Evolutionary conservation across 192 early-diverging fungal species (phyloP).

Genomic region (Entrophospora sp.): DNA sequence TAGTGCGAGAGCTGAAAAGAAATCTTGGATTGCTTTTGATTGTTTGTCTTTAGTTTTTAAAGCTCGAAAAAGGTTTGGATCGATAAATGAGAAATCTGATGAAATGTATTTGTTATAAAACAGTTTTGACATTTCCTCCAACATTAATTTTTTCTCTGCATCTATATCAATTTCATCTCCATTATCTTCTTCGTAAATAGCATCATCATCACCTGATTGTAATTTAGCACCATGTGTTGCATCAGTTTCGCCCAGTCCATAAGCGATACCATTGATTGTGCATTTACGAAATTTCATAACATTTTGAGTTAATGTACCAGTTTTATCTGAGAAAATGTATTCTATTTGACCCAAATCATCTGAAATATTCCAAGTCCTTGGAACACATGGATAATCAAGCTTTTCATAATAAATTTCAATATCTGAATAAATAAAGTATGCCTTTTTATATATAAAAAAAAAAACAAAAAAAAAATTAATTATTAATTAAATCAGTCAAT

Average conservation of each 20-base stretch:
- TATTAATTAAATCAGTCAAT: neutral
- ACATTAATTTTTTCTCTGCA: too few relatives aligned
- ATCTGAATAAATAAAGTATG: too few relatives aligned
- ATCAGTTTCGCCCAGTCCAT: constrained; percentile 62
- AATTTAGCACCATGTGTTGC: constrained; percentile 29
- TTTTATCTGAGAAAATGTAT: too few relatives aligned
- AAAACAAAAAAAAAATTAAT: constrained; percentile 34
- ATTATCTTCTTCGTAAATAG: constrained; percentile 27
- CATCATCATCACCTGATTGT: constrained; percentile 27
- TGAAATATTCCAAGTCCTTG: constrained; percentile 78
- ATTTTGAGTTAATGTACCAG: constrained; percentile 92
- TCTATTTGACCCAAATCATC: constrained; percentile 93
- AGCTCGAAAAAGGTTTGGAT: constrained; percentile 53
- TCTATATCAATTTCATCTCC: constrained; percentile 29
- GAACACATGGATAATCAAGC: constrained; percentile 65
- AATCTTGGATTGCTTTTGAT: constrained; percentile 56
- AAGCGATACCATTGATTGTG: constrained; percentile 76
- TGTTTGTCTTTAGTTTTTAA: constrained; percentile 44
- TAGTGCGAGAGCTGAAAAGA: too few relatives aligned
- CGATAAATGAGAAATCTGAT: constrained; percentile 60
- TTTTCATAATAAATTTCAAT: constrained; percentile 82
- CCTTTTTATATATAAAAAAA: constrained; percentile 82
- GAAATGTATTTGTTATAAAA: constrained; percentile 53
- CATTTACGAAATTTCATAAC: constrained; percentile 97
- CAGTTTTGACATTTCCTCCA: constrained; percentile 40